Conservation (phyloP, 2,329 filamentous ascomycete species). For the Curvularia verruculosa region DNA sequence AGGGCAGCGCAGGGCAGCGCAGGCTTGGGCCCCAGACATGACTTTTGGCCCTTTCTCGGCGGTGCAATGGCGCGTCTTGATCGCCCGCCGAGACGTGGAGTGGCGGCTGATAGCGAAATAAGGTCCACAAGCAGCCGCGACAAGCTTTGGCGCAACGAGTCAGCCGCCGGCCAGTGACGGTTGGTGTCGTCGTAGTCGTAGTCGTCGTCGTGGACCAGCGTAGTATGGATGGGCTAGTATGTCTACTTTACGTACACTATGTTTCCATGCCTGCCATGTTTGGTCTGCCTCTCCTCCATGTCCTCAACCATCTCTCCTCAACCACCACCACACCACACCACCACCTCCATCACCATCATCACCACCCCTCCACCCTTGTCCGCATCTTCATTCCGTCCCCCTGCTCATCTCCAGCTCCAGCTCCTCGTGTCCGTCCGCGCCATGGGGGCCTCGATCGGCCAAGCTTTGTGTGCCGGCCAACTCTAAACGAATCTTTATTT, state of each 20-base stretch:
- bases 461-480: conserved; percentile 40
- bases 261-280: too few species aligned
- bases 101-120: conserved; percentile 47
- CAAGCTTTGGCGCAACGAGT: conserved; percentile 48
- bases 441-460: conserved; percentile 29
- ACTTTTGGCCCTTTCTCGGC: conserved; percentile 39
- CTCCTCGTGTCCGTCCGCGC: conserved; percentile 21
- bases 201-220: too few species aligned
- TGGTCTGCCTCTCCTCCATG: too few species aligned
- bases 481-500: conserved; percentile 44
- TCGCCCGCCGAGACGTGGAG: conserved; percentile 45
- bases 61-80: conserved; percentile 38
- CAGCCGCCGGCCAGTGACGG: conserved; percentile 28
- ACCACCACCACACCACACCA: too few species aligned
- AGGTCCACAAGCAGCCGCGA: conserved; percentile 42
- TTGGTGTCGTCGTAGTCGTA: too few species aligned
- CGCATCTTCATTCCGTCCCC: too few species aligned
- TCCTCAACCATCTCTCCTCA: too few species aligned
- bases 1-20: too few species aligned
- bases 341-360: too few species aligned
- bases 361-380: too few species aligned
- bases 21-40: conserved; percentile 31
- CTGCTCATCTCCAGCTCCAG: neutral
- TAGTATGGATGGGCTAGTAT: neutral
- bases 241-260: too few species aligned